phyloP scores from a whole-genome alignment of 2,329 filamentous ascomycete genomes.

The Beauveria sp. region DNA sequence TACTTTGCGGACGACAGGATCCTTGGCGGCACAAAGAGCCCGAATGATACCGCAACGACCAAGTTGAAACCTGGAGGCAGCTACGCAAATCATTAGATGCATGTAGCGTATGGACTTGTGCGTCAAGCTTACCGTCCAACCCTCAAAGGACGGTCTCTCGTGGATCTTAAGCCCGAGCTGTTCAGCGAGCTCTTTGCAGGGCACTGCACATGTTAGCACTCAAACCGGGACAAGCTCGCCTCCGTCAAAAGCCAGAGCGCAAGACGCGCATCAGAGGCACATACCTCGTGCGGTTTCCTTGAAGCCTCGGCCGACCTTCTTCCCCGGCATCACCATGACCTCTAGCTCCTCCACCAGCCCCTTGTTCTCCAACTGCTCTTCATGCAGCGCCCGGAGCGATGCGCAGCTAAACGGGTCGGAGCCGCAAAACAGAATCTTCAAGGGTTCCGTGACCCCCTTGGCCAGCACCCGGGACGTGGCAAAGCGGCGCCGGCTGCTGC shows the following conservation, averaged over 20 bases:
- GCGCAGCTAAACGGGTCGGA: conserved; percentile 84
- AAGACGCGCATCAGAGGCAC: conserved; percentile 17
- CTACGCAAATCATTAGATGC: conserved; percentile 24
- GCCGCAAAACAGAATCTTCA: conserved; percentile 88
- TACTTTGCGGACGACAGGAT: conserved; percentile 65
- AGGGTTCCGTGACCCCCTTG: conserved; percentile 40
- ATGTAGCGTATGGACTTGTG: background rate
- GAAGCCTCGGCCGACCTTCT: conserved; percentile 66
- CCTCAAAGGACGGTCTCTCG: conserved; percentile 71
- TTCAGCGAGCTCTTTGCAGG: conserved; percentile 59
- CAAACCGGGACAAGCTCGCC: too few relatives aligned
- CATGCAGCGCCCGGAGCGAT: conserved; percentile 62
- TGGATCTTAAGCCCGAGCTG: conserved; percentile 61
- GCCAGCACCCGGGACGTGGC: conserved; percentile 13
- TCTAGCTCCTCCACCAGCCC: conserved; percentile 66
- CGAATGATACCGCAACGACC: conserved; percentile 89
- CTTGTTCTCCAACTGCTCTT: conserved; percentile 43
- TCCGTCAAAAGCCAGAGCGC: too few relatives aligned
- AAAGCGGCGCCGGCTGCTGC: conserved; percentile 11
- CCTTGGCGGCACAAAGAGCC: conserved; percentile 73
- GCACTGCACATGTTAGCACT: conserved; percentile 45
- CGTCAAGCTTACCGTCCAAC: conserved; percentile 57
- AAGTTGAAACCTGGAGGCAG: conserved; percentile 61
- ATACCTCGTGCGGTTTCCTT: conserved; percentile 60
- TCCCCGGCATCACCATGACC: conserved; percentile 75